phyloP scores from a whole-genome alignment of 441 rosid species.

The Melianthus villosus region DNA sequence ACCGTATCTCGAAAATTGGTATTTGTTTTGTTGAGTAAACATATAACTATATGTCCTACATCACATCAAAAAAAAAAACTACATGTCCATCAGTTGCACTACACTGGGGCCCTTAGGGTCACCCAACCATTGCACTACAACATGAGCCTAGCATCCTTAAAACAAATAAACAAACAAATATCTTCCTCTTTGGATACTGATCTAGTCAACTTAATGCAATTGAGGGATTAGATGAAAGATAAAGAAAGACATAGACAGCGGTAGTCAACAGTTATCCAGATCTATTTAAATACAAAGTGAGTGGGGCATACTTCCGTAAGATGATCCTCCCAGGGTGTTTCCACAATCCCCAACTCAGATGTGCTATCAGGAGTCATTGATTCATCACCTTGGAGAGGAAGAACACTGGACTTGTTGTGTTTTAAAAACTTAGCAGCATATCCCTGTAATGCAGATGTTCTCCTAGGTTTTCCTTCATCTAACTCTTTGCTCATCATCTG shows the following conservation, averaged over 20 bases:
- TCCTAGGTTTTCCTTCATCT: constrained; percentile 22
- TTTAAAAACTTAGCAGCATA: constrained; percentile 80
- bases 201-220: too few relatives aligned
- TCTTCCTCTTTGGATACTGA: too few relatives aligned
- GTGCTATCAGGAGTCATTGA: constrained; percentile 43
- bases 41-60: background rate
- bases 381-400: constrained; percentile 43
- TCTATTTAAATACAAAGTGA: constrained; percentile 4
- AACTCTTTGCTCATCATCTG: constrained; percentile 40
- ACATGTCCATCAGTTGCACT: too few relatives aligned
- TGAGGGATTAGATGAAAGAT: too few relatives aligned
- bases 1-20: too few relatives aligned
- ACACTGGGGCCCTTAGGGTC: too few relatives aligned
- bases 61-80: too few relatives aligned
- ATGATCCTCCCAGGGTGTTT: constrained; percentile 52
- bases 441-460: constrained; percentile 31
- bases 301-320: constrained; percentile 57
- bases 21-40: too few relatives aligned
- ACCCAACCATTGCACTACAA: too few relatives aligned
- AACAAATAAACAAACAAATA: too few relatives aligned
- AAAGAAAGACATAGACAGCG: too few relatives aligned
- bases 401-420: constrained; percentile 29
- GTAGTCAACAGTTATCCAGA: constrained; percentile 5
- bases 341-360: constrained; percentile 37
- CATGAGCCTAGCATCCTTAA: too few relatives aligned